phyloP scores from a whole-genome alignment of 352 stramenopile species.

The Phytophthora kernoviae region DNA sequence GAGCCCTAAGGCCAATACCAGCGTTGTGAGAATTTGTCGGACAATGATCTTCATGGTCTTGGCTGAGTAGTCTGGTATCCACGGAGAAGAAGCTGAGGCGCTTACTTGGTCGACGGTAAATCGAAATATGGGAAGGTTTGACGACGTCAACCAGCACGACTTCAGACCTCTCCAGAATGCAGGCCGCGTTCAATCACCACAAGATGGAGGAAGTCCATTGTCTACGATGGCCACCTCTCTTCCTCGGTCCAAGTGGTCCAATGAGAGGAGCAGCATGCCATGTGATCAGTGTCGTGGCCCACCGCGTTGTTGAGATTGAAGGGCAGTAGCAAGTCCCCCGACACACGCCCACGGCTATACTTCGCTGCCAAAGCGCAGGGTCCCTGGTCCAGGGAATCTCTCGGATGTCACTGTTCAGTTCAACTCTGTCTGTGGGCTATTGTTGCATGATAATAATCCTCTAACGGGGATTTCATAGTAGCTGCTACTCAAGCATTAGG shows the following conservation, averaged over 20 bases:
- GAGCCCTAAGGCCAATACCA: slow-evolving; percentile 9
- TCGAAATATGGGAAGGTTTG: slow-evolving; percentile 9
- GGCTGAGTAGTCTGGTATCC: neutral
- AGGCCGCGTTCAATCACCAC: neutral
- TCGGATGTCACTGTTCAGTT: slow-evolving; percentile 4
- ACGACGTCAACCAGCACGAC: no score
- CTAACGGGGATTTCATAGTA: no score
- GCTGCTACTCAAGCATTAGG: no score
- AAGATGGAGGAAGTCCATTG: neutral
- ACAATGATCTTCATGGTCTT: slow-evolving; percentile 9
- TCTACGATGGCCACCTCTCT: neutral
- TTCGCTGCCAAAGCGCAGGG: neutral
- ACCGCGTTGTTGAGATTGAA: neutral
- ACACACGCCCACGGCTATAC: neutral
- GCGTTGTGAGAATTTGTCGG: neutral
- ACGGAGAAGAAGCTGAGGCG: neutral
- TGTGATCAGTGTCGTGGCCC: neutral
- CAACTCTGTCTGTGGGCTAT: neutral
- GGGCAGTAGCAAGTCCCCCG: neutral
- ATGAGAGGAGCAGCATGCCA: neutral
- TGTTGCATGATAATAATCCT: no score
- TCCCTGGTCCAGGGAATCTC: no score
- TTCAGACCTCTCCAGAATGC: neutral
- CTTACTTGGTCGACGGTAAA: slow-evolving; percentile 4
- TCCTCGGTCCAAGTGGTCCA: neutral